Evolutionary conservation across 225 moss, liverwort and hornwort genomes (phyloP).

Genomic region (Straminergon stramineum): DNA sequence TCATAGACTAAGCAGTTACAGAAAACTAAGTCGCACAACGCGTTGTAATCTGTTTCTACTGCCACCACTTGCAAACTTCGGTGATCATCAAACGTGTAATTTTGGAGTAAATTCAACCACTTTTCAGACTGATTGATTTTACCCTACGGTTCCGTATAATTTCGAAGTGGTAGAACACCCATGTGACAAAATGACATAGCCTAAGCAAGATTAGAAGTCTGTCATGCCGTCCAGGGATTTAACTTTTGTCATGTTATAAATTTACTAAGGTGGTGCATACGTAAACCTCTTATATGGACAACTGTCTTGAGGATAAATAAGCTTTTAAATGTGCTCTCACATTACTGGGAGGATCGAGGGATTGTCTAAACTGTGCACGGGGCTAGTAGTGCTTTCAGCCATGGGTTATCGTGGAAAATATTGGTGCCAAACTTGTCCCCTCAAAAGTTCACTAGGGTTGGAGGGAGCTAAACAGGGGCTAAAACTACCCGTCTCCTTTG

Average conservation of each 20-base stretch:
- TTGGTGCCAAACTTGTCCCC: background rate
- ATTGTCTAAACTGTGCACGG: background rate
- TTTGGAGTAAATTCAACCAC: background rate
- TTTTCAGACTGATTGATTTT: background rate
- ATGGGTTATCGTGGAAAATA: background rate
- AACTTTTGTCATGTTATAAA: background rate
- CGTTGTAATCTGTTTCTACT: background rate
- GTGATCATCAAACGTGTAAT: background rate
- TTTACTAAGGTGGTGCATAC: background rate
- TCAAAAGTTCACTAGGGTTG: background rate
- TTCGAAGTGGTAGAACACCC: background rate
- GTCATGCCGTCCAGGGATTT: no score
- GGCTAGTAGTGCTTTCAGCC: background rate
- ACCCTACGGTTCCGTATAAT: no score
- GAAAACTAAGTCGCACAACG: conserved; percentile 10
- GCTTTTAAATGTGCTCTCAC: background rate
- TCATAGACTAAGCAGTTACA: background rate
- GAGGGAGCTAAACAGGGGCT: background rate
- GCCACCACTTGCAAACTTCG: background rate
- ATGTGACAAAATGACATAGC: background rate
- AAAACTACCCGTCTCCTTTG: background rate
- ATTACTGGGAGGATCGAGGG: background rate
- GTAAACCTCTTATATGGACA: background rate
- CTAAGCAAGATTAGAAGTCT: background rate
- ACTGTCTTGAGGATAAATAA: background rate